phyloP scores from a whole-genome alignment of 2,329 filamentous ascomycete species.

The Apiospora malaysiana region DNA sequence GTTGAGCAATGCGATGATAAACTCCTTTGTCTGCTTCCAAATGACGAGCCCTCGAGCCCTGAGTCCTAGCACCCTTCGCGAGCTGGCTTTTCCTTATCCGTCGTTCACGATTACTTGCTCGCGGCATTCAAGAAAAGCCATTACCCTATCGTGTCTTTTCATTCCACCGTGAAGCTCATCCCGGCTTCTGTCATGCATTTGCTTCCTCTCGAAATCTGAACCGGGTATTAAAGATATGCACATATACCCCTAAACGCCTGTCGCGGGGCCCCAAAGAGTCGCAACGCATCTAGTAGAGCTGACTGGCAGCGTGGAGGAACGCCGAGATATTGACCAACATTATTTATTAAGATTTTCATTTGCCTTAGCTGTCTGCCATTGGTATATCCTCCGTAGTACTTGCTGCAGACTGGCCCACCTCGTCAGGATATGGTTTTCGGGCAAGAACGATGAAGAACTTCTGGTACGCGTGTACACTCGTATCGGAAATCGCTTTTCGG shows the following conservation, averaged over 20 bases:
- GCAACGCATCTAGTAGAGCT: not conserved
- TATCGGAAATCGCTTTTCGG: constrained; percentile 52
- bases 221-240: not conserved
- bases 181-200: not conserved
- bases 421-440: constrained; percentile 51
- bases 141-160: no score
- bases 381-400: not conserved
- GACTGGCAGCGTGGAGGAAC: not conserved
- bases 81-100: not conserved
- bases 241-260: not conserved
- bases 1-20: not conserved
- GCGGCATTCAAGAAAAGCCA: not conserved
- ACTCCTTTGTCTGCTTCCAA: not conserved
- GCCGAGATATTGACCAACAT: not conserved
- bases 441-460: constrained; percentile 57
- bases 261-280: not conserved
- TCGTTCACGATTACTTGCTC: not conserved
- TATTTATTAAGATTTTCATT: not conserved
- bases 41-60: not conserved
- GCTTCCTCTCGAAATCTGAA: not conserved
- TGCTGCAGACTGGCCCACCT: constrained; percentile 28
- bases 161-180: not conserved
- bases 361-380: constrained; percentile 7
- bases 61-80: not conserved
- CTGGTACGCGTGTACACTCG: constrained; percentile 54